phyloP scores from a whole-genome alignment of 129 eudicot genomes.

The Flaveria bidentis region DNA sequence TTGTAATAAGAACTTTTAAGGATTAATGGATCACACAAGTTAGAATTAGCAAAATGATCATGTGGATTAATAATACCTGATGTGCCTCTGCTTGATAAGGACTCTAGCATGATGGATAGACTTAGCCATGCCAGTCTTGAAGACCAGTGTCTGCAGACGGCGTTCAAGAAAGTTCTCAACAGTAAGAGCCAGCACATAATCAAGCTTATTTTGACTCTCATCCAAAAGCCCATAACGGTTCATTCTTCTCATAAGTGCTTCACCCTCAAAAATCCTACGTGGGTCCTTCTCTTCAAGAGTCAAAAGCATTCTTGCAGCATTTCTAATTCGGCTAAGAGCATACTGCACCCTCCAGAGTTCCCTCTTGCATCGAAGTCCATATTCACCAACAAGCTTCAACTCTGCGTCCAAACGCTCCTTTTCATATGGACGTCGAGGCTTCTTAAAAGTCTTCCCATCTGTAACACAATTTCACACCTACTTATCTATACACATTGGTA shows the following conservation, averaged over 20 bases:
- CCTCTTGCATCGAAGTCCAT: conserved; percentile 76
- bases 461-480: background rate
- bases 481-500: background rate
- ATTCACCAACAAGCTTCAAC: conserved; percentile 74
- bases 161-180: conserved; percentile 84
- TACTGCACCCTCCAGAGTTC: conserved; percentile 89
- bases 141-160: conserved; percentile 71
- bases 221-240: conserved; percentile 66
- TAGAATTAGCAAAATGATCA: background rate
- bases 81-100: conserved; percentile 84
- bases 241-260: conserved; percentile 79
- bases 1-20: too few relatives aligned
- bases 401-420: conserved; percentile 84
- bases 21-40: background rate
- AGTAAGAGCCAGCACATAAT: conserved; percentile 75
- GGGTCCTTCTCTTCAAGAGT: conserved; percentile 86
- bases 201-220: conserved; percentile 78
- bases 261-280: conserved; percentile 80
- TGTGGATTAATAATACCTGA: conserved; percentile 46
- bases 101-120: conserved; percentile 85
- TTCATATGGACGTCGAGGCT: conserved; percentile 79
- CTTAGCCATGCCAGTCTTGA: conserved; percentile 86
- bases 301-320: conserved; percentile 74
- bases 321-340: conserved; percentile 69
- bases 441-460: conserved; percentile 87